Base-by-base conservation (phyloP, 73 alveolate genomes). In the Stentor coeruleus region DNA sequence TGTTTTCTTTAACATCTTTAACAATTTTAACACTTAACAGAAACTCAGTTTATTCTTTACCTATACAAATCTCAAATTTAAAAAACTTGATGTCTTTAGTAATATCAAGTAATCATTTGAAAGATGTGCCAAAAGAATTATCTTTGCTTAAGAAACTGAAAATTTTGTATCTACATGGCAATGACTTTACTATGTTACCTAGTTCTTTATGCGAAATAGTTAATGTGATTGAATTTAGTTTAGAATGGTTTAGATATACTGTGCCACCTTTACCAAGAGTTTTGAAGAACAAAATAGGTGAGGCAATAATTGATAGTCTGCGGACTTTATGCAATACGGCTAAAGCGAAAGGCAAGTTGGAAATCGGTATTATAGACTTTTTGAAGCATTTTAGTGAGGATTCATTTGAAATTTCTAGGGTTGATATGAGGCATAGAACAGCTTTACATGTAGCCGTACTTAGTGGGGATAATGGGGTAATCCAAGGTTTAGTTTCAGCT, bases 181-280 rank as follows among this genome's bases (percentile, higher is more conserved):
- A 86, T 49, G 26, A 81, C 2, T 81, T 84, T 77, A n/a, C 82
- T 3, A 3, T 37, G 39, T 41, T 86, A 35, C 92, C 92, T 3
- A 38, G 76, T 38, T 14, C 76, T 3, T 15, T 86, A 39, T 82
- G 38, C 3, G 42, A 83, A 59, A 74, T 30, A 33, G 74, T 31
- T 3, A 36, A 3, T 66, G 66, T 83, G 60, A 35, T 55, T 35
- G 87, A 86, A 36, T 59, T 86, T 31, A 28, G 82, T 37, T 30
- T 86, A 14, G 93, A 86, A 58, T 86, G 93, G 89, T 81, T 86
- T 26, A 11, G 49, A 39, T 86, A 86, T 58, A 81, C 90, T 36
- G 76, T 41, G n/a, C 93, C 93, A 40, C 84, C 90, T 4, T n/a
- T 39, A 35, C 74, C 85, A 2, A 42, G 59, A 55, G 30, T 38